A percentile compares a stretch with the other conserved stretches of the same genome.
These are phyloP conservation scores for Alternaria arborescens DNA, from an alignment of 2,329 filamentous ascomycete genomes.

Conservation along the genomic window DNA sequence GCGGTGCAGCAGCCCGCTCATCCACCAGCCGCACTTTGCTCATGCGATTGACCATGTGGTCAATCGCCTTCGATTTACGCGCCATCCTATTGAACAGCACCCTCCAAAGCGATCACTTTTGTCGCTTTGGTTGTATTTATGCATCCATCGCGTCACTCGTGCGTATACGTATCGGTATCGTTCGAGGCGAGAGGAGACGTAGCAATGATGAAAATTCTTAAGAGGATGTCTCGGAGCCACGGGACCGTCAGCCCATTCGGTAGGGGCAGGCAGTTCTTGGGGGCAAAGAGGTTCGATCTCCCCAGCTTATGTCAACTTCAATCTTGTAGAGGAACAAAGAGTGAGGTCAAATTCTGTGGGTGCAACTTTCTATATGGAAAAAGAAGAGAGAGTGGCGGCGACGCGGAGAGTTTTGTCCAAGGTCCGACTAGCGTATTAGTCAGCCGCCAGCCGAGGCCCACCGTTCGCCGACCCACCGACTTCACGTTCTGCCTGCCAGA, in stretches of 20 bases:
- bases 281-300: conserved; percentile 55
- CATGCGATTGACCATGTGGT: conserved; percentile 37
- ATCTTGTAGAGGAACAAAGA: conserved; percentile 58
- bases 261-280: conserved; percentile 48
- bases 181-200: conserved; percentile 8
- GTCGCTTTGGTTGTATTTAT: conserved; percentile 51
- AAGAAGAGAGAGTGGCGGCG: conserved; percentile 23
- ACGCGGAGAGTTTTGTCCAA: conserved; percentile 27
- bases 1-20: conserved; percentile 10
- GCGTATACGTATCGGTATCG: conserved; percentile 18
- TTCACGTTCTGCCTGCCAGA: background rate
- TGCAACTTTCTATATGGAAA: conserved; percentile 49
- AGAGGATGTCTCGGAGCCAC: conserved; percentile 48
- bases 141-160: conserved; percentile 52
- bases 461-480: background rate
- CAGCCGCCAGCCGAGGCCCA: conserved; percentile 8
- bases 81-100: conserved; percentile 21
- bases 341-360: conserved; percentile 67
- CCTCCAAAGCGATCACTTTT: conserved; percentile 38
- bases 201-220: conserved; percentile 16
- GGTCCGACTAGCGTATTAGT: conserved; percentile 5
- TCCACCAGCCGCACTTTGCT: conserved; percentile 34
- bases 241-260: conserved; percentile 47
- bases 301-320: conserved; percentile 65
- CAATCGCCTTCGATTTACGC: conserved; percentile 37